Percentiles rank a stretch among this genome's conserved stretches.
phyloP scores from a whole-genome alignment of 1,139 yeast species.

The Pichia cactophila region DNA sequence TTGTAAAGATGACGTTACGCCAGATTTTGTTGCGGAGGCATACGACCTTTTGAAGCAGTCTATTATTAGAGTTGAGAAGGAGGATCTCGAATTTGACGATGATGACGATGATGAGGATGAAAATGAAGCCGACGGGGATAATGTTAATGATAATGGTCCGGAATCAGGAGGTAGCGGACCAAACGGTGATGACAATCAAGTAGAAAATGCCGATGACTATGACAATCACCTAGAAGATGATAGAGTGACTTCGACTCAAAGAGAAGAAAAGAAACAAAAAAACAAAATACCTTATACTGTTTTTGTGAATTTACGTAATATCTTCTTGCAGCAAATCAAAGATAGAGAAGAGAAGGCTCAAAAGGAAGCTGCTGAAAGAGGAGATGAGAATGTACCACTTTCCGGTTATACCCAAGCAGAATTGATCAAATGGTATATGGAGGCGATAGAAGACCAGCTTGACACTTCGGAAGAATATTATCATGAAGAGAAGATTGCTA shows the following conservation, averaged over 20 bases:
- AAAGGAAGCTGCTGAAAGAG: conserved; percentile 22
- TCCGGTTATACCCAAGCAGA: conserved; percentile 62
- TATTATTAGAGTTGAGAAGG: conserved; percentile 89
- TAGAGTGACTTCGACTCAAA: conserved; percentile 5
- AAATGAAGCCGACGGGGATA: conserved; percentile 12
- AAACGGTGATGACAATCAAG: conserved; percentile 12
- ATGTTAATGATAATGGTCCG: conserved; percentile 10
- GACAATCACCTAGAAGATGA: conserved; percentile 5
- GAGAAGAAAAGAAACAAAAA: conserved; percentile 24
- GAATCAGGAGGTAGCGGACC: conserved; percentile 9
- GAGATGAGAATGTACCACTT: conserved; percentile 32
- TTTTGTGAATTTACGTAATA: conserved; percentile 76
- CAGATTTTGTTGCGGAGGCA: conserved; percentile 88
- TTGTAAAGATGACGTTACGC: conserved; percentile 83
- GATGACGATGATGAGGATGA: conserved; percentile 38
- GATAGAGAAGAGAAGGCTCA: conserved; percentile 39
- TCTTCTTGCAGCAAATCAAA: conserved; percentile 63
- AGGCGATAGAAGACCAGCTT: conserved; percentile 65
- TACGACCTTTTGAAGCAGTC: conserved; percentile 85
- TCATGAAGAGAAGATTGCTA: conserved; percentile 62
- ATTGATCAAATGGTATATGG: conserved; percentile 73
- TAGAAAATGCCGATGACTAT: background rate
- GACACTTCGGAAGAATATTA: conserved; percentile 65
- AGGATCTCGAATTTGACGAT: conserved; percentile 80
- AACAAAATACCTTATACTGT: conserved; percentile 74